These are phyloP conservation scores for Meyerozyma sp. DNA, from an alignment of 1,139 yeast species.

Conservation along the genomic window DNA sequence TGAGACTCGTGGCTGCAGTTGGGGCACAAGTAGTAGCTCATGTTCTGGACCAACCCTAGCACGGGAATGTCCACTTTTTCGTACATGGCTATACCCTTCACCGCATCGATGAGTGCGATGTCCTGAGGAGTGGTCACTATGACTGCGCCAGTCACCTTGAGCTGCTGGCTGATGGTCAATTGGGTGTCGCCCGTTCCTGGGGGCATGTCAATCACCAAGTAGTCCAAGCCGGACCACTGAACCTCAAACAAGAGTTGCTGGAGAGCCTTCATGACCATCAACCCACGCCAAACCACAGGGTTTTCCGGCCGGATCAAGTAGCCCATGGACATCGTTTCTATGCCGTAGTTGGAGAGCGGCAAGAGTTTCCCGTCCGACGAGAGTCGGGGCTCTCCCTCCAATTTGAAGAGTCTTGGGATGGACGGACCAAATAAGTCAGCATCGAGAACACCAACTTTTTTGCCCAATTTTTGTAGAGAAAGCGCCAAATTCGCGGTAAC, in stretches of 20 bases:
- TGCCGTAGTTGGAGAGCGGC: constrained; percentile 73
- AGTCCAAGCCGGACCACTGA: constrained; percentile 69
- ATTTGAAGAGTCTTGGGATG: constrained; percentile 61
- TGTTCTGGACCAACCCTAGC: constrained; percentile 75
- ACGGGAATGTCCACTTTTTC: constrained; percentile 69
- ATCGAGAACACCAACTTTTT: constrained; percentile 66
- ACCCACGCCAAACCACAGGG: constrained; percentile 84
- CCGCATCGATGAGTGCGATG: constrained; percentile 75
- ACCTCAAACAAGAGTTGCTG: constrained; percentile 81
- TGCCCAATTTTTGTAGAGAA: constrained; percentile 50
- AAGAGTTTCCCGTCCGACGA: constrained; percentile 50
- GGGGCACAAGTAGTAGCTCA: constrained; percentile 76
- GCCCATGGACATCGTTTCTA: constrained; percentile 89
- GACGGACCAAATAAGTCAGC: constrained; percentile 86
- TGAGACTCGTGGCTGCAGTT: constrained; percentile 70
- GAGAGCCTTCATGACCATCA: constrained; percentile 82
- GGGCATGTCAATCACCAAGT: constrained; percentile 77
- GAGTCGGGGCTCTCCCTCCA: constrained; percentile 63
- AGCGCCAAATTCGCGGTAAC: constrained; percentile 64
- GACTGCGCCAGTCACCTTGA: constrained; percentile 73
- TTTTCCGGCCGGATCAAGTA: constrained; percentile 62
- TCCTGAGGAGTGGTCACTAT: constrained; percentile 88
- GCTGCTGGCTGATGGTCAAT: constrained; percentile 70
- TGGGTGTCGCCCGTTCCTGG: constrained; percentile 94
- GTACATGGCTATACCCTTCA: constrained; percentile 78